Evolutionary conservation across 495 filamentous ascomycete genomes (phyloP).

Genomic region (Hyaloscypha finlandica): DNA sequence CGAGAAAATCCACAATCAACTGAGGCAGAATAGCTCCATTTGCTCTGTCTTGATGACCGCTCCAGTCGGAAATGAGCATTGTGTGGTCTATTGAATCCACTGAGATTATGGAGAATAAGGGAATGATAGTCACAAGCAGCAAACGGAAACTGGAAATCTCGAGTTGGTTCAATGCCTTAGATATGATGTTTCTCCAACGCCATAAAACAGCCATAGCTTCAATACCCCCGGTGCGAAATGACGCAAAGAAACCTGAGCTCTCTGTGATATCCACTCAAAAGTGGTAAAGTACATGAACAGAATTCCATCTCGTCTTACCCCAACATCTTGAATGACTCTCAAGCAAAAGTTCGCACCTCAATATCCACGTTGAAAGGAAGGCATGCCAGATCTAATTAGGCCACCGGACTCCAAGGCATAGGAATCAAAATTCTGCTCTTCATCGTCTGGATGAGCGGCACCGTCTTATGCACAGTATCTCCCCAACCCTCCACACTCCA

Average conservation of each 20-base stretch:
- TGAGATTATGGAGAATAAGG: too few relatives aligned
- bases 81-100: too few relatives aligned
- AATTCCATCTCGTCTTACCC: not conserved
- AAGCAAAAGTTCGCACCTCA: not conserved
- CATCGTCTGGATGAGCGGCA: constrained; percentile 95
- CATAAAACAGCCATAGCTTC: not conserved
- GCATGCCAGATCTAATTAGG: constrained; percentile 42
- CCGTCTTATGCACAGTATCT: constrained; percentile 97
- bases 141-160: not conserved
- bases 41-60: too few relatives aligned
- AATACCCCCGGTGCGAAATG: not conserved
- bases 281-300: not conserved
- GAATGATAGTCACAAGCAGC: not conserved
- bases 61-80: too few relatives aligned
- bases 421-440: constrained; percentile 90
- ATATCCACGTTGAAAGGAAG: not conserved
- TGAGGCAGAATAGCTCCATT: too few relatives aligned
- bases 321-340: constrained; percentile 8
- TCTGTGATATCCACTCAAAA: not conserved
- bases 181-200: not conserved
- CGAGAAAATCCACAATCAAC: too few relatives aligned
- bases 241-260: constrained; percentile 3
- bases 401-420: constrained; percentile 94
- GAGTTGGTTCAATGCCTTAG: not conserved
- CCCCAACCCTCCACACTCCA: constrained; percentile 97